phyloP scores from a whole-genome alignment of 352 stramenopile genomes.

The Ophiocytium majus region DNA sequence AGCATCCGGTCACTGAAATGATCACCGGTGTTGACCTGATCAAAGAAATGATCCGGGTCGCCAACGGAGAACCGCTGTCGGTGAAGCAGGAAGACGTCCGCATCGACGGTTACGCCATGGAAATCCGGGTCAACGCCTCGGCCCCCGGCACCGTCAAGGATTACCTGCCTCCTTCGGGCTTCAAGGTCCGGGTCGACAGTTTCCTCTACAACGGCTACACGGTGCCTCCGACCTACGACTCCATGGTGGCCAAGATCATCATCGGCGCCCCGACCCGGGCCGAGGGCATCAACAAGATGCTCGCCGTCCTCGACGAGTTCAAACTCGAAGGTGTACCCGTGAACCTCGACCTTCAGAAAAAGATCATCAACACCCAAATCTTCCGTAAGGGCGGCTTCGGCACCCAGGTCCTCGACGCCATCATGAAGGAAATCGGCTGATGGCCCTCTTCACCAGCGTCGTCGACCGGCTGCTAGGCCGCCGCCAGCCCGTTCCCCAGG shows the following conservation, averaged over 20 bases:
- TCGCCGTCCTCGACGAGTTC: constrained; percentile 79
- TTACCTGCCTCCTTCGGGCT: constrained; percentile 79
- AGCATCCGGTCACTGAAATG: constrained; percentile 84
- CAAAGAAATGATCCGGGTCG: constrained; percentile 86
- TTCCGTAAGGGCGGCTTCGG: too few species aligned
- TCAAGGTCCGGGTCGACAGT: constrained; percentile 76
- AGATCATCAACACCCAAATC: too few species aligned
- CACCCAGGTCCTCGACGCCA: too few species aligned
- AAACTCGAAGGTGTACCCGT: constrained; percentile 81
- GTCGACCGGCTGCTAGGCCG: too few species aligned
- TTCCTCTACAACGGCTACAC: constrained; percentile 75
- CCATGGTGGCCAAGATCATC: constrained; percentile 87
- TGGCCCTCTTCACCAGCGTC: too few species aligned
- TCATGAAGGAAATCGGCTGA: too few species aligned
- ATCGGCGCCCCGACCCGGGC: constrained; percentile 76
- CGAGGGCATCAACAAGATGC: constrained; percentile 74
- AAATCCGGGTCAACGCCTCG: constrained; percentile 84
- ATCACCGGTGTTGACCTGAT: constrained; percentile 80
- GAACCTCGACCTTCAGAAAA: constrained; percentile 82
- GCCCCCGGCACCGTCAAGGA: constrained; percentile 75
- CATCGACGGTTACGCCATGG: constrained; percentile 75
- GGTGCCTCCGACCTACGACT: constrained; percentile 84
- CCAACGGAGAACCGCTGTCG: constrained; percentile 78
- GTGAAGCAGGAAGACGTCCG: constrained; percentile 79
- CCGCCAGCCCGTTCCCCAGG: too few species aligned